Evolutionary conservation across 139 green algal species (phyloP).

Genomic region (Chlamydomonas applanata): DNA sequence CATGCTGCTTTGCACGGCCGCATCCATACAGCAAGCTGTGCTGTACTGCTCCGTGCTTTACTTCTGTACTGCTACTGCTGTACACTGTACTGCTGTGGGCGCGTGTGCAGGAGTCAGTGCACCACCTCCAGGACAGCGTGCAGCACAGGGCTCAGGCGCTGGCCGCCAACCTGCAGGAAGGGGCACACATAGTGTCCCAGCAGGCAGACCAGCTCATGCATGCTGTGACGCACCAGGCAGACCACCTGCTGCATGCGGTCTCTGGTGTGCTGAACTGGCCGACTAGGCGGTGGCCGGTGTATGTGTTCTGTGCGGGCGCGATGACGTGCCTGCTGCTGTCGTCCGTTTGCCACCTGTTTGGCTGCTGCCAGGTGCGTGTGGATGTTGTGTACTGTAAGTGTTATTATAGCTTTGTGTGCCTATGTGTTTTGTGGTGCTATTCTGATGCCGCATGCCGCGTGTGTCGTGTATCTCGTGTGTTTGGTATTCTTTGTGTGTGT

Average conservation of each 20-base stretch:
- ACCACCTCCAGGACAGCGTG: slow-evolving; percentile 11
- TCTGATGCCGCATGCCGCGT: neutral
- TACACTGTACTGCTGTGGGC: neutral
- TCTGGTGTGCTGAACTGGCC: slow-evolving; percentile 30
- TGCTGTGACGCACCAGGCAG: slow-evolving; percentile 2
- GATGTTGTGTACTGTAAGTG: too few relatives aligned
- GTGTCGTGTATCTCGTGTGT: too few relatives aligned
- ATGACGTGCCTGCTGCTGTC: slow-evolving; percentile 87
- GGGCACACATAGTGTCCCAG: neutral
- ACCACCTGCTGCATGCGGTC: neutral
- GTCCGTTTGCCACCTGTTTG: slow-evolving; percentile 85
- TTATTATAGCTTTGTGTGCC: too few relatives aligned
- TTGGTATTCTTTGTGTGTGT: too few relatives aligned
- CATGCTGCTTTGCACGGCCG: too few relatives aligned
- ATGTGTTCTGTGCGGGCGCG: slow-evolving; percentile 82
- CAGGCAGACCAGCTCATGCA: slow-evolving; percentile 20
- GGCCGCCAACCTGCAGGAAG: slow-evolving; percentile 1
- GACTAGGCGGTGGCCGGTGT: slow-evolving; percentile 49
- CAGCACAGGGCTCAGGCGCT: neutral
- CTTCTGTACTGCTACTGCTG: too few relatives aligned
- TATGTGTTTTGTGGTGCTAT: neutral
- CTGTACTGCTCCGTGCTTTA: too few relatives aligned
- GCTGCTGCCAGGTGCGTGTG: slow-evolving; percentile 67
- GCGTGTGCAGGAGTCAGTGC: neutral
- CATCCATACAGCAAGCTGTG: too few relatives aligned